Evolutionary conservation across 225 moss, liverwort and hornwort species (phyloP), one percentile per base, ranked within the genome.

Genomic region (Marchantia paleacea): DNA sequence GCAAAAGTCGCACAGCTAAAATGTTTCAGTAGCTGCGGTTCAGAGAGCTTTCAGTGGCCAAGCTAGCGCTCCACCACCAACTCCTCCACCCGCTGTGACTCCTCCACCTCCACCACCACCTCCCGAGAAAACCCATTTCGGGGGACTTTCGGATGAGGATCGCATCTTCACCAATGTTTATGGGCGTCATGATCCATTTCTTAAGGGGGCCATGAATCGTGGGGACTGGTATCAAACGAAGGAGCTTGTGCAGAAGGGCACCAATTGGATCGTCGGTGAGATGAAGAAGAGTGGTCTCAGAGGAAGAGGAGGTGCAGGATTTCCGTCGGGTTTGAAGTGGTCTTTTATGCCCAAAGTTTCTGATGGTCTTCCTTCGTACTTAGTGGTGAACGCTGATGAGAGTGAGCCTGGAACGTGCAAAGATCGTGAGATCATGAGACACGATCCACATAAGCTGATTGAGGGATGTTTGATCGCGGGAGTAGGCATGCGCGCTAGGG

Each of bases 391-490:
- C 69, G 97, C 97, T 0, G 97, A 94, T n/a, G 94, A 97, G 88
- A 97, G 97, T 69, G 97, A 94, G 84, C 97, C 96, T 5, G 96
- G 96, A 64, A 97, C 96, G 26, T 97, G 97, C 67, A 94, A 97
- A 84, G 97, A 97, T 80, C 85, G 94, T 52, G 97, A 97, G 83
- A 93, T 94, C 8, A 97, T 97, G 97, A 85, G 94, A 28, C 93
- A 97, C 54, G 97, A 97, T 85, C 94, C 97, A 70, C 97, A 97
- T 50, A 97, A 97, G 87, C 87, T 97, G 78, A 86, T 97, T 7
- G 97, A 97, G 84, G 97, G 97, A 65, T 97, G 97, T 77, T 84
- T 94, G 81, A 94, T 94, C 78, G 97, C 97, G 0, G 97, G 94
- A 4, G 97, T 94, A 6, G 97, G 93, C 67, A 97, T 97, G 97